These are phyloP conservation scores for Petunia axillaris DNA, from an alignment of 257 asterid species.

Conservation along the genomic window DNA sequence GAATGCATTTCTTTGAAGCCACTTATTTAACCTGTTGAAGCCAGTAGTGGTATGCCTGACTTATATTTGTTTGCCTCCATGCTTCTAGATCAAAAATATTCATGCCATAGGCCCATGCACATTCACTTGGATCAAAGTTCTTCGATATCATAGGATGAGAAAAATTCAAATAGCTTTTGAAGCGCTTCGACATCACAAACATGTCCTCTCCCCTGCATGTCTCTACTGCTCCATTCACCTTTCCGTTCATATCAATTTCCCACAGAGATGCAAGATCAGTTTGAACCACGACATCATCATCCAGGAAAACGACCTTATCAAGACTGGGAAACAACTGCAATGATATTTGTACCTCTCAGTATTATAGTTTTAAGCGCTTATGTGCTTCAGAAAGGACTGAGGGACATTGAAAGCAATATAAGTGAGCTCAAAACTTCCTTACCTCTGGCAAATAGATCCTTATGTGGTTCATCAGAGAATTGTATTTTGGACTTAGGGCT, in stretches of 20 bases:
- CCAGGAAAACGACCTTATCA: slow-evolving; percentile 81
- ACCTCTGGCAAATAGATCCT: slow-evolving; percentile 96
- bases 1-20: neutral
- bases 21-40: slow-evolving; percentile 65
- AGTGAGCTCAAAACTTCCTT: neutral
- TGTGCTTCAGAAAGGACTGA: neutral
- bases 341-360: slow-evolving; percentile 20
- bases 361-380: neutral
- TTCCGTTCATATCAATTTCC: slow-evolving; percentile 90
- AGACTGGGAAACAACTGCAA: slow-evolving; percentile 95
- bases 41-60: slow-evolving; percentile 81
- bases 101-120: slow-evolving; percentile 99
- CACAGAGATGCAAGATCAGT: slow-evolving; percentile 92
- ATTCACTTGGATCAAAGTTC: slow-evolving; percentile 73
- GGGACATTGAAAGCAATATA: neutral
- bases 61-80: slow-evolving; percentile 86
- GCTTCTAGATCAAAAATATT: slow-evolving; percentile 86
- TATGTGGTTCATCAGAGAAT: slow-evolving; percentile 90
- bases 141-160: slow-evolving; percentile 84
- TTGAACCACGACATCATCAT: slow-evolving; percentile 90
- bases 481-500: slow-evolving; percentile 94
- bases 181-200: slow-evolving; percentile 85
- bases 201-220: slow-evolving; percentile 87
- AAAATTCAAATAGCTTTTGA: slow-evolving; percentile 86
- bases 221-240: slow-evolving; percentile 97